phyloP scores from a whole-genome alignment of 768 basidiomycete genomes.

The Steccherinum ochraceum region DNA sequence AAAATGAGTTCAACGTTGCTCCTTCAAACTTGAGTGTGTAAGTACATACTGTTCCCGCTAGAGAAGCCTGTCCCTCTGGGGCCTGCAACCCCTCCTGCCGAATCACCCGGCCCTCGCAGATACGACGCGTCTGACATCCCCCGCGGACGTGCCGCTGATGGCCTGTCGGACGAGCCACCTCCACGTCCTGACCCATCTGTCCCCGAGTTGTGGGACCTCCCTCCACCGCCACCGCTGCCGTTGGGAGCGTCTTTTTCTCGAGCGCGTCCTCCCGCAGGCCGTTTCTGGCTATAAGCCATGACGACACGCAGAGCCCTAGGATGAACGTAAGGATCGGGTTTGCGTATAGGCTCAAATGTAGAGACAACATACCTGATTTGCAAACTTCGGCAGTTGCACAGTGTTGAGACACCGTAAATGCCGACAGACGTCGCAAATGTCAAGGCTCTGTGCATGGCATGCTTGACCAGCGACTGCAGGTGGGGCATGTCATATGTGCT shows the following conservation, averaged over 20 bases:
- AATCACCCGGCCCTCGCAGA: conserved; percentile 21
- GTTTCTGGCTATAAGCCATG: conserved; percentile 80
- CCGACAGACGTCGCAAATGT: conserved; percentile 83
- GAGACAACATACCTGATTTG: conserved; percentile 68
- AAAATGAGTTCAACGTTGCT: no score
- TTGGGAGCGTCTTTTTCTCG: conserved; percentile 37
- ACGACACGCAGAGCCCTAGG: conserved; percentile 73
- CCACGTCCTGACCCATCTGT: conserved; percentile 37
- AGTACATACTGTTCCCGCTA: background rate
- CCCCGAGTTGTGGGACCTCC: conserved; percentile 7
- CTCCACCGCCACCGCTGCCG: conserved; percentile 12
- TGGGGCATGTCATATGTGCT: conserved; percentile 77
- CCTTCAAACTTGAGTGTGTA: background rate
- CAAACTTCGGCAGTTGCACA: conserved; percentile 82
- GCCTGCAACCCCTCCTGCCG: conserved; percentile 11
- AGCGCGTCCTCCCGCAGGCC: conserved; percentile 47
- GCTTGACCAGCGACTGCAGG: conserved; percentile 76
- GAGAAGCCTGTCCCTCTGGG: conserved; percentile 4
- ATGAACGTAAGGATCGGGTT: background rate
- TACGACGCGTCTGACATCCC: conserved; percentile 67
- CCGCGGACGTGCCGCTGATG: conserved; percentile 44
- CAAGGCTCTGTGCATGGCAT: conserved; percentile 88
- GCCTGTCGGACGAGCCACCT: conserved; percentile 28
- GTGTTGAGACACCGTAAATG: conserved; percentile 91
- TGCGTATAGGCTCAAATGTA: conserved; percentile 1